A percentile compares a stretch with the other conserved stretches of the same genome.
Conservation (phyloP, 495 filamentous ascomycete genomes). For the Sabuloglossum arenarium region DNA sequence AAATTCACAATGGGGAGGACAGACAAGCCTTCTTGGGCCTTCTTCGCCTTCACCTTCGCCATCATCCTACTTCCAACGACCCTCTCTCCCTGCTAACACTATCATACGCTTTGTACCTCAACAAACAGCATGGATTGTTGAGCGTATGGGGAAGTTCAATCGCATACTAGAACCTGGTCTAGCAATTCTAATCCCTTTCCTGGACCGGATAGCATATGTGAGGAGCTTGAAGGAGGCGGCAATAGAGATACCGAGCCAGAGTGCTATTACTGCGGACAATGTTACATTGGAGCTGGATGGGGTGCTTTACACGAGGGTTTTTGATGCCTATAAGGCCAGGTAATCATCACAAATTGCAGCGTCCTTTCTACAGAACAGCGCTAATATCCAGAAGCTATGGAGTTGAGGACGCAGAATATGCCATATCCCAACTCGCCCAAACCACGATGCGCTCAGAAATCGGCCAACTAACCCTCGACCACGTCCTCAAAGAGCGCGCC, state of each 20-base stretch:
- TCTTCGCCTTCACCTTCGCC: slow-evolving; percentile 9
- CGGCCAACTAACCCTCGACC: slow-evolving; percentile 85
- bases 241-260: slow-evolving; percentile 89
- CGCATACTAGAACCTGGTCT: slow-evolving; percentile 80
- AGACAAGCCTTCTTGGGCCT: neutral
- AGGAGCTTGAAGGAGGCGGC: slow-evolving; percentile 92
- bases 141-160: slow-evolving; percentile 95
- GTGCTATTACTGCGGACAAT: slow-evolving; percentile 95
- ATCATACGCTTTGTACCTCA: slow-evolving; percentile 94
- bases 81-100: slow-evolving; percentile 70
- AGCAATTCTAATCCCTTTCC: slow-evolving; percentile 69
- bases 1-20: neutral
- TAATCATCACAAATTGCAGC: slow-evolving; percentile 18
- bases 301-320: slow-evolving; percentile 82
- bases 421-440: slow-evolving; percentile 92
- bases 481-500: slow-evolving; percentile 90
- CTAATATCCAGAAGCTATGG: slow-evolving; percentile 47
- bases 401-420: slow-evolving; percentile 96
- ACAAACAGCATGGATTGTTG: slow-evolving; percentile 98
- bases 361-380: slow-evolving; percentile 1
- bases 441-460: slow-evolving; percentile 98
- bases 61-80: slow-evolving; percentile 33
- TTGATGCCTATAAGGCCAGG: slow-evolving; percentile 95
- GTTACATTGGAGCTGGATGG: slow-evolving; percentile 93
- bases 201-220: slow-evolving; percentile 95